phyloP scores from a whole-genome alignment of 73 alveolate species.

The Stentor coeruleus region DNA sequence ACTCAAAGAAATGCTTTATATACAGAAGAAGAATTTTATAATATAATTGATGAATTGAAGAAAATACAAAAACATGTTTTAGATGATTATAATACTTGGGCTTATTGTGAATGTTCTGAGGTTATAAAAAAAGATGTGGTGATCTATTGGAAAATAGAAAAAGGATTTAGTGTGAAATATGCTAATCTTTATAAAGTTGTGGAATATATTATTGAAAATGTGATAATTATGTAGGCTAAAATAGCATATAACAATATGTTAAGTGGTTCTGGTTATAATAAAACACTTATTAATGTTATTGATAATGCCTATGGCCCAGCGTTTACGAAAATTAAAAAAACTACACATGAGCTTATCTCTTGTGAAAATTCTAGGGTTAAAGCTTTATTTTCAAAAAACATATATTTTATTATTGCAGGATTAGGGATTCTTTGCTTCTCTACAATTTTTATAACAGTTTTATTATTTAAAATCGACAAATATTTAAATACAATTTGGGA shows the following conservation, averaged over 20 bases:
- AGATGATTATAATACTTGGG: background rate
- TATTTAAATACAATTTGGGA: background rate
- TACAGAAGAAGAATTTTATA: background rate
- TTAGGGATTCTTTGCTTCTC: background rate
- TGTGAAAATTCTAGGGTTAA: background rate
- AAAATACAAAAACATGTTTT: background rate
- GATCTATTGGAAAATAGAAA: too few species aligned
- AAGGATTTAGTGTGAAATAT: background rate
- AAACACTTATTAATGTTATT: background rate
- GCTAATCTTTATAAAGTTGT: background rate
- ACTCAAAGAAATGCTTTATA: background rate
- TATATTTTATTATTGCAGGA: background rate
- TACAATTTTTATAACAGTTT: background rate
- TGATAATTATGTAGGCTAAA: background rate
- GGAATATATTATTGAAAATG: background rate
- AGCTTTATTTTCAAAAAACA: background rate
- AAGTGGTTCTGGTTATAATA: background rate
- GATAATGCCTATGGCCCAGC: background rate
- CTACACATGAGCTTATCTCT: background rate
- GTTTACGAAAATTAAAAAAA: too few species aligned
- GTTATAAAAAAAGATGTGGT: background rate
- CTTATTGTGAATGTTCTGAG: background rate
- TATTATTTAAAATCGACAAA: background rate
- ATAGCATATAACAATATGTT: background rate
- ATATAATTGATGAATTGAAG: background rate